Percentiles rank a stretch among this genome's conserved stretches.
Conservation (phyloP, 169 alveolate genomes). For the Eimeria acervulina region DNA sequence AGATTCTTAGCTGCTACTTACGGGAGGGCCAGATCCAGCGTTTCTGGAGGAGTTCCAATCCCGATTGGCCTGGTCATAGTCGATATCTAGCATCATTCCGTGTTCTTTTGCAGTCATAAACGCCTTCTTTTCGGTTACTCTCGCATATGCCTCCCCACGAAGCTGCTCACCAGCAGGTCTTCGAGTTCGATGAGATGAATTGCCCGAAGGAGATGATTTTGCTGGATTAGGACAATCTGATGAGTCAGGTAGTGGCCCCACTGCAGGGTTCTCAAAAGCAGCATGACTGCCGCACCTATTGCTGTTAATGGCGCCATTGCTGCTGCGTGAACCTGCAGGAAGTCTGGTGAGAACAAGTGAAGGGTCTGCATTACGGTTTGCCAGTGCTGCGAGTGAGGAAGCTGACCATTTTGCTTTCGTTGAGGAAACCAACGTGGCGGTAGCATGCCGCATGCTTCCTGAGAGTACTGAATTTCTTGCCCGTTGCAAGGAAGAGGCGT, state of each 20-base stretch:
- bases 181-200: background rate
- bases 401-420: background rate
- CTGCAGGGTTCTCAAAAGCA: background rate
- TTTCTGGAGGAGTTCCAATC: background rate
- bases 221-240: background rate
- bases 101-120: constrained; percentile 50
- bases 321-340: background rate
- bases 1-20: background rate
- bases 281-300: background rate
- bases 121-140: constrained; percentile 2
- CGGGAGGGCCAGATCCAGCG: constrained; percentile 56
- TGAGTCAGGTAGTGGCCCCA: background rate
- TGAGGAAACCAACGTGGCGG: background rate
- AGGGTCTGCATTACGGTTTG: constrained; percentile 6
- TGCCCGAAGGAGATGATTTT: background rate
- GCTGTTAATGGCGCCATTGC: background rate
- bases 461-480: constrained; percentile 33
- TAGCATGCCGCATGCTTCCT: background rate
- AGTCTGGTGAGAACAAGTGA: background rate
- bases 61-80: constrained; percentile 77
- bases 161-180: background rate
- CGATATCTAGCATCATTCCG: constrained; percentile 77
- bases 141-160: background rate
- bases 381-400: background rate
- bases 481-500: constrained; percentile 43